A percentile compares a stretch with the other conserved stretches of the same genome.
These are phyloP conservation scores for Fonsecaea pedrosoi DNA, from an alignment of 2,329 filamentous ascomycete genomes.

Conservation along the genomic window DNA sequence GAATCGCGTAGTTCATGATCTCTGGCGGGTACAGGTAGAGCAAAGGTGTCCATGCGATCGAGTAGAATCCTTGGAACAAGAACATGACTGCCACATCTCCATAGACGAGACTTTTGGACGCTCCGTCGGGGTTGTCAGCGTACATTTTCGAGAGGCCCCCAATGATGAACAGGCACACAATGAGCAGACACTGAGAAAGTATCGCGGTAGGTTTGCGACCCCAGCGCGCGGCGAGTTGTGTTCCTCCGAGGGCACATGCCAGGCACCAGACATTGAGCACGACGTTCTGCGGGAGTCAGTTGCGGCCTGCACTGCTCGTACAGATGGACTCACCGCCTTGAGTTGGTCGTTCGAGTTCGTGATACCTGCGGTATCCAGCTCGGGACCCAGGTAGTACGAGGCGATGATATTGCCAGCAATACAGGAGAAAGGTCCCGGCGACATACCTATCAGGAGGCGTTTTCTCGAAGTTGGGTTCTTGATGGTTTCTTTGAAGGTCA, in stretches of 20 bases:
- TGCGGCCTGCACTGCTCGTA: not conserved
- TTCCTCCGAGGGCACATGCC: constrained; percentile 51
- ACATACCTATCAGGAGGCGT: constrained; percentile 18
- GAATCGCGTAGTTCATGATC: constrained; percentile 58
- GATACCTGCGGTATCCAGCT: constrained; percentile 57
- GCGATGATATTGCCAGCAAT: constrained; percentile 49
- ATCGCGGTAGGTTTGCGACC: constrained; percentile 51
- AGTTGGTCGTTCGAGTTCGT: constrained; percentile 53
- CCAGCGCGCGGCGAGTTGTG: constrained; percentile 51
- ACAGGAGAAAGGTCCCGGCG: constrained; percentile 15
- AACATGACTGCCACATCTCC: constrained; percentile 59
- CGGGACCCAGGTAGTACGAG: constrained; percentile 52
- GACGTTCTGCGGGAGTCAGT: constrained; percentile 48
- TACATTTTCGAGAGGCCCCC: constrained; percentile 57
- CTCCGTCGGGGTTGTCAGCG: constrained; percentile 29
- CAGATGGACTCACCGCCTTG: constrained; percentile 42
- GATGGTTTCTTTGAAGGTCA: constrained; percentile 19
- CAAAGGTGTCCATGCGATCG: constrained; percentile 58
- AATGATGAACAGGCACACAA: constrained; percentile 59
- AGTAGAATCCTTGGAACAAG: constrained; percentile 60
- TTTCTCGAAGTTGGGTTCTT: constrained; percentile 14
- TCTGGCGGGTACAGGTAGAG: constrained; percentile 58
- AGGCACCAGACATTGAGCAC: constrained; percentile 61
- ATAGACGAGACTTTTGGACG: constrained; percentile 46
- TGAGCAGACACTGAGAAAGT: constrained; percentile 42